Conservation (phyloP, 805 yeast species). For the Cyberlindnera galapagoensis region DNA sequence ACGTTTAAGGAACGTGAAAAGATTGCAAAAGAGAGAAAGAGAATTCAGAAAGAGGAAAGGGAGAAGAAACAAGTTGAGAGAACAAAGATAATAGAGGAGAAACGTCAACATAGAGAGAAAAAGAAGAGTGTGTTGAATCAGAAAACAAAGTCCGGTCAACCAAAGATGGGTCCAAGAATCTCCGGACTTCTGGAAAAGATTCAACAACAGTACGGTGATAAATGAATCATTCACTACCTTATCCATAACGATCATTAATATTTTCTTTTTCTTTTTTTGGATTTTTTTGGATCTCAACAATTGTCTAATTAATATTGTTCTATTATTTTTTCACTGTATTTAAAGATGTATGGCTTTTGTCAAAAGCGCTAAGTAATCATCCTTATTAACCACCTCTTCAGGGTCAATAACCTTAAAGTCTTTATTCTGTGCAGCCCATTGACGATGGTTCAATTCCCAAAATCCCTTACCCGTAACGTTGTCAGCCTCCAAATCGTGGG, state of each 20-base stretch:
- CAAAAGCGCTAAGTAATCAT: no score
- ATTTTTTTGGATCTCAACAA: no score
- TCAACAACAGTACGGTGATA: constrained; percentile 34
- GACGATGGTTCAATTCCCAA: constrained; percentile 14
- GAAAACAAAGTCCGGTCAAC: constrained; percentile 76
- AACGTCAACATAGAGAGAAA: constrained; percentile 34
- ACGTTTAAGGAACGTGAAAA: constrained; percentile 31
- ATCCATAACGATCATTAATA: neutral
- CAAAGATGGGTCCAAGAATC: constrained; percentile 85
- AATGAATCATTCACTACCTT: neutral
- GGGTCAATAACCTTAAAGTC: constrained; percentile 15
- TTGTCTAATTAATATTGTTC: no score
- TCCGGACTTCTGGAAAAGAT: constrained; percentile 73
- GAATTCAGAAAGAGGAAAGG: constrained; percentile 23
- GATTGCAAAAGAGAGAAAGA: constrained; percentile 30
- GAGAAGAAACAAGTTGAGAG: constrained; percentile 38
- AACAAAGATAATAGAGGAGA: constrained; percentile 30
- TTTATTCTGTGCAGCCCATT: no score
- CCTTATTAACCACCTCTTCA: no score
- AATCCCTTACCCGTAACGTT: constrained; percentile 18
- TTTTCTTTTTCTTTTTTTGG: neutral
- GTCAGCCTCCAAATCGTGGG: neutral
- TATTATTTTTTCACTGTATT: no score
- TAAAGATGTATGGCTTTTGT: no score
- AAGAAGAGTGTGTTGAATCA: constrained; percentile 40